phyloP scores from a whole-genome alignment of 2,329 filamentous ascomycete species.

The Xylariaceae sp. region DNA sequence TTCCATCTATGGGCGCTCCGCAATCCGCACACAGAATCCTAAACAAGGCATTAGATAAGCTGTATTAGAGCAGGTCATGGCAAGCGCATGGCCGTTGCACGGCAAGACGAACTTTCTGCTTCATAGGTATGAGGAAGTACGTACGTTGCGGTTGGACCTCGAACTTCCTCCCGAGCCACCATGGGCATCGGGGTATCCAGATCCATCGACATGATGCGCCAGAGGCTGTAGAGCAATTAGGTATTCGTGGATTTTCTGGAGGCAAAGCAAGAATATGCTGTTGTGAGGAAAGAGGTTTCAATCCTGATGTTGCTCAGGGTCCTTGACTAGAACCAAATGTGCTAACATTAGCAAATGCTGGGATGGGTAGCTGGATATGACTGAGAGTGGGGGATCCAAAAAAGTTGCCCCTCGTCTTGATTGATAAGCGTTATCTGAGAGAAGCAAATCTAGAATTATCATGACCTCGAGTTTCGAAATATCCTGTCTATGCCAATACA shows the following conservation, averaged over 20 bases:
- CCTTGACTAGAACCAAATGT: too few relatives aligned
- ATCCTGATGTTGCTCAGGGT: too few relatives aligned
- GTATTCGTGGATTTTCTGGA: not conserved
- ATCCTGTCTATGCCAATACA: too few relatives aligned
- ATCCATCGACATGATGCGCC: slow-evolving; percentile 49
- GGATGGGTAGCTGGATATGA: slow-evolving; percentile 1
- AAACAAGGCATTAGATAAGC: not conserved
- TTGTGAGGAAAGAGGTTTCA: not conserved
- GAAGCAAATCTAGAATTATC: too few relatives aligned
- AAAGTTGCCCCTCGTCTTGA: slow-evolving; percentile 21
- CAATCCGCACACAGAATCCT: slow-evolving; percentile 96
- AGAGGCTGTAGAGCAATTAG: not conserved
- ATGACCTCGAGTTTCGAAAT: too few relatives aligned
- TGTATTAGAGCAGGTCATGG: too few relatives aligned
- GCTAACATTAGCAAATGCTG: not conserved
- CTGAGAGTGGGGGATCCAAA: slow-evolving; percentile 19
- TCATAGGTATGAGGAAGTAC: too few relatives aligned
- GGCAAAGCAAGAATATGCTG: not conserved
- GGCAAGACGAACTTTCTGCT: too few relatives aligned
- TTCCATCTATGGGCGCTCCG: slow-evolving; percentile 91
- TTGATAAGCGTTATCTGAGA: slow-evolving; percentile 18
- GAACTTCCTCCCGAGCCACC: slow-evolving; percentile 22
- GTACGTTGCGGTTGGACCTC: slow-evolving; percentile 47
- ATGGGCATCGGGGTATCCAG: slow-evolving; percentile 50
- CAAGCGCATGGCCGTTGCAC: too few relatives aligned